Conservation (phyloP, 2,329 filamentous ascomycete genomes). For the Cadophora luteo-olivacea region DNA sequence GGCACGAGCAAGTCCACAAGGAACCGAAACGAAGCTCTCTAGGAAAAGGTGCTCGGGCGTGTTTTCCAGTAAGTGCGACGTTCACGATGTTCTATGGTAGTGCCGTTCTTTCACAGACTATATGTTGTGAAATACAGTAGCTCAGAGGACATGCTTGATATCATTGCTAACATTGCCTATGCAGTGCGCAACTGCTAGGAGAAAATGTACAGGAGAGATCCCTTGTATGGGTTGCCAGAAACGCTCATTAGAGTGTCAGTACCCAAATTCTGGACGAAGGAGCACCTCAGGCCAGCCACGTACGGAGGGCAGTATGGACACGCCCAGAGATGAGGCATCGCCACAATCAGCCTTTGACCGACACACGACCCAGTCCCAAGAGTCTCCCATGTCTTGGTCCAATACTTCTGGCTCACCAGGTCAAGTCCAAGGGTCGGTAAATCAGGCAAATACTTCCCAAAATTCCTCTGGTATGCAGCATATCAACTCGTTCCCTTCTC, state of each 20-base stretch:
- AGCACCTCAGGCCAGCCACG: background rate
- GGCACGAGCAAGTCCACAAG: slow-evolving; percentile 38
- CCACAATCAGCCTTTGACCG: slow-evolving; percentile 2
- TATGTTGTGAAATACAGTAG: background rate
- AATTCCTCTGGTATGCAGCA: background rate
- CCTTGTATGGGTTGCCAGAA: slow-evolving; percentile 35
- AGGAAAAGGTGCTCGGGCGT: slow-evolving; percentile 35
- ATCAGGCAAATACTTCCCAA: background rate
- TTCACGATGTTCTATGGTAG: background rate
- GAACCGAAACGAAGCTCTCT: slow-evolving; percentile 34
- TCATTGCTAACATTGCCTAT: background rate
- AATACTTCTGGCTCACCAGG: slow-evolving; percentile 19
- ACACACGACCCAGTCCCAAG: slow-evolving; percentile 1
- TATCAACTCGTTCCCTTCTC: background rate
- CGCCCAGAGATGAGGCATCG: background rate
- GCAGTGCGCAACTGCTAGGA: slow-evolving; percentile 32
- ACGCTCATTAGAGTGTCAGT: slow-evolving; percentile 32
- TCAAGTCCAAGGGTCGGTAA: background rate
- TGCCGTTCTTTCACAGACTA: background rate
- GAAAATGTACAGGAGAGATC: slow-evolving; percentile 35
- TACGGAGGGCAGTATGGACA: background rate
- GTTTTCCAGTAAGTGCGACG: slow-evolving; percentile 23
- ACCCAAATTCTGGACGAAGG: slow-evolving; percentile 21
- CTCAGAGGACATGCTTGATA: background rate
- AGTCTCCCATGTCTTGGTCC: slow-evolving; percentile 31